These are phyloP conservation scores for Colletotrichum sp. DNA, from an alignment of 2,329 filamentous ascomycete genomes.

Conservation along the genomic window DNA sequence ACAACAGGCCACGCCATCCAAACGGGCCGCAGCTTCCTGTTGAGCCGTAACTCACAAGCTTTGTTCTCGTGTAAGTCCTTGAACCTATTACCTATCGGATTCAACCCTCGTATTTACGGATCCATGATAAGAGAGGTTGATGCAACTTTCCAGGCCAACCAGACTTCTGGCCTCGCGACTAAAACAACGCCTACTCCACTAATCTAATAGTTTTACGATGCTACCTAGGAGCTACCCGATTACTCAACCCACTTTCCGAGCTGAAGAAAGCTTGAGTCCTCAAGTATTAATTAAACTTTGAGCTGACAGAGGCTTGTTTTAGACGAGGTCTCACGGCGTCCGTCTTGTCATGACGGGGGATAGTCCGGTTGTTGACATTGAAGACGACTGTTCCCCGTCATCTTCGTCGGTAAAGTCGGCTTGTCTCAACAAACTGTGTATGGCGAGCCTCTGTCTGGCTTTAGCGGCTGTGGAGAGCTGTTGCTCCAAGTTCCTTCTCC, in stretches of 20 bases:
- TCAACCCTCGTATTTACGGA: background rate
- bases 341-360: background rate
- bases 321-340: background rate
- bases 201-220: background rate
- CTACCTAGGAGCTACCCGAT: background rate
- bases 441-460: conserved; percentile 26
- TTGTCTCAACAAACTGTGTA: conserved; percentile 32
- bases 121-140: background rate
- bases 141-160: background rate
- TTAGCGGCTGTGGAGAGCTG: conserved; percentile 25
- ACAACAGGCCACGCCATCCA: background rate
- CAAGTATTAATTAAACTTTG: background rate
- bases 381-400: conserved; percentile 17
- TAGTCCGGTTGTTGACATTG: background rate
- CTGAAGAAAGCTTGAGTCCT: background rate
- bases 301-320: background rate
- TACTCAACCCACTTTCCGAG: background rate
- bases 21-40: background rate
- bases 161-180: background rate
- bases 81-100: background rate
- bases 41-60: background rate
- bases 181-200: background rate
- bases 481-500: background rate
- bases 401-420: conserved; percentile 30
- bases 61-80: background rate